These are phyloP conservation scores for Alternaria infectoria DNA, from an alignment of 2,329 filamentous ascomycete species.

Conservation along the genomic window DNA sequence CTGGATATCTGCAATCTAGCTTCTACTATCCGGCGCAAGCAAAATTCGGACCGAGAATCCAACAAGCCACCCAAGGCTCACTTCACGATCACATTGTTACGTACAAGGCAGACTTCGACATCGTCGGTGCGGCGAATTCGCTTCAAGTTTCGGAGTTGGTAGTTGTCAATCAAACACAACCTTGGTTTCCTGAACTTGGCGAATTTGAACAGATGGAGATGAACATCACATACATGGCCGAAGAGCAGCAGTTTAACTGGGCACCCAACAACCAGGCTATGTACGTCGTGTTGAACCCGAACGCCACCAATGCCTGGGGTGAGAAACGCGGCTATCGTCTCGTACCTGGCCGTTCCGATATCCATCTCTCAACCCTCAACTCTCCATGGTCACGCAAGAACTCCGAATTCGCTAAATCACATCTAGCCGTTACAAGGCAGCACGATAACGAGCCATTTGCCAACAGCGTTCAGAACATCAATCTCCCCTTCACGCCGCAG, in stretches of 20 bases:
- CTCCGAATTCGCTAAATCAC: conserved; percentile 45
- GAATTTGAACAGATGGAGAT: conserved; percentile 40
- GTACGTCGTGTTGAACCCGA: conserved; percentile 60
- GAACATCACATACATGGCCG: conserved; percentile 37
- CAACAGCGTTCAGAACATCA: conserved; percentile 46
- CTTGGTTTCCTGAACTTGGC: conserved; percentile 43
- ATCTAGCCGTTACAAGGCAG: conserved; percentile 52
- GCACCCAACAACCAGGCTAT: conserved; percentile 50
- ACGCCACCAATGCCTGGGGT: conserved; percentile 57
- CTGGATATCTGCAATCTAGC: conserved; percentile 38
- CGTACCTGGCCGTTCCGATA: conserved; percentile 25
- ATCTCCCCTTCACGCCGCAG: conserved; percentile 49
- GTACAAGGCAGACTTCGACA: conserved; percentile 52
- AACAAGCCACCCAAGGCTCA: conserved; percentile 43
- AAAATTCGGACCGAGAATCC: conserved; percentile 49
- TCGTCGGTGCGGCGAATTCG: conserved; percentile 43
- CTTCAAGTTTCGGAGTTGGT: conserved; percentile 35
- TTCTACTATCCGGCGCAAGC: conserved; percentile 42
- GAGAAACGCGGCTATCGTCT: conserved; percentile 61
- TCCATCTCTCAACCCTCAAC: conserved; percentile 45
- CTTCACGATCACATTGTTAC: conserved; percentile 39
- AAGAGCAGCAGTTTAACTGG: conserved; percentile 59
- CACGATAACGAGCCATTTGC: conserved; percentile 55
- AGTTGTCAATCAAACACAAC: background rate
- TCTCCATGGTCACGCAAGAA: conserved; percentile 47